A percentile compares a stretch with the other conserved stretches of the same genome.
Evolutionary conservation across 73 alveolate species (phyloP).

Genomic region (Tetrahymena borealis): DNA sequence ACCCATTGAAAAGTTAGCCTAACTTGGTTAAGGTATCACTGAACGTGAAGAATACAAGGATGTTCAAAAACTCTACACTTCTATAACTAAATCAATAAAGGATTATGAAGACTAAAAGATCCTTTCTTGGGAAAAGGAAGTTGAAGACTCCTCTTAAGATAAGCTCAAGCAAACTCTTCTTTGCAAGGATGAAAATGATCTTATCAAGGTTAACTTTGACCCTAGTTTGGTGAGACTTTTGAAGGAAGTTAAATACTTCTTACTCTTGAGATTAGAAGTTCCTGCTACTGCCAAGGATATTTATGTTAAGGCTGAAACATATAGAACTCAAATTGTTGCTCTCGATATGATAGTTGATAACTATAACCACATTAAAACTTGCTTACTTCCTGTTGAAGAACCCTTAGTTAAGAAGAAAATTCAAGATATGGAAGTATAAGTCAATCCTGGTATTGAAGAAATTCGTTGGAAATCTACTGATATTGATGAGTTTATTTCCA

Average conservation of each 20-base stretch:
- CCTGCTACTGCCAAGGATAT: constrained; percentile 95
- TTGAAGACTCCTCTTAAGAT: constrained; percentile 85
- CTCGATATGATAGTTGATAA: constrained; percentile 91
- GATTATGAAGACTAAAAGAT: constrained; percentile 93
- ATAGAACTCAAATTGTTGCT: constrained; percentile 42
- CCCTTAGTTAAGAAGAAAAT: constrained; percentile 97
- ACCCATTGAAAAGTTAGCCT: constrained; percentile 95
- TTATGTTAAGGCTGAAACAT: constrained; percentile 79
- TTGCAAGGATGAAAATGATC: constrained; percentile 57
- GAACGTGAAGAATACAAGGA: constrained; percentile 98
- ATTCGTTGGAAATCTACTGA: constrained; percentile 95
- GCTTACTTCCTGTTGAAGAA: constrained; percentile 96
- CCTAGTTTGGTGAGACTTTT: constrained; percentile 96
- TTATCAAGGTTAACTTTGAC: constrained; percentile 93
- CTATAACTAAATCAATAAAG: constrained; percentile 87
- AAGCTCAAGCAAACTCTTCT: constrained; percentile 64
- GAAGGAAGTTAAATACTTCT: constrained; percentile 98
- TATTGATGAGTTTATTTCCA: constrained; percentile 82
- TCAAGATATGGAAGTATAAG: constrained; percentile 86
- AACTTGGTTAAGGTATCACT: constrained; percentile 80
- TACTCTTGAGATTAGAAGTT: constrained; percentile 84
- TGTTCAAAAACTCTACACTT: constrained; percentile 89
- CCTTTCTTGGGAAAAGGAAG: constrained; percentile 94
- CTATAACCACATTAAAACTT: constrained; percentile 93
- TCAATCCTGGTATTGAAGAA: constrained; percentile 94